Conservation (phyloP, 805 yeast species). For the Candida incommunis region DNA sequence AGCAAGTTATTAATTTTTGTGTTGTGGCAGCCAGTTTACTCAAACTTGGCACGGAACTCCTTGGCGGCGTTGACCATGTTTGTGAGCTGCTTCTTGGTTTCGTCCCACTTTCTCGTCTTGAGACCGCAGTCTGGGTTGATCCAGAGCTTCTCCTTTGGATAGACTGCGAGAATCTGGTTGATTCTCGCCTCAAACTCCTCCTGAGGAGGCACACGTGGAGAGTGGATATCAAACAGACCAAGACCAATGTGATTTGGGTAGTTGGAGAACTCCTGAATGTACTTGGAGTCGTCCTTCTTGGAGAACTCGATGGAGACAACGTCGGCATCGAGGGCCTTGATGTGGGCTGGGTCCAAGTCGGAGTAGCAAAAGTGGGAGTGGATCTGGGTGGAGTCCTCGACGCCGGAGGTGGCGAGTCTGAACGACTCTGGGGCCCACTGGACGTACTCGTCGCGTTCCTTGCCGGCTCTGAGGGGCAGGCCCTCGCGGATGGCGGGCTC, state of each 20-base stretch:
- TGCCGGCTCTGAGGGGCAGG: constrained; percentile 96
- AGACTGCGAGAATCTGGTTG: constrained; percentile 85
- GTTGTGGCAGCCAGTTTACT: constrained; percentile 14
- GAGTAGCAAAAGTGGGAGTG: constrained; percentile 99
- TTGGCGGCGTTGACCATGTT: constrained; percentile 99
- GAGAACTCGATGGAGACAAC: constrained; percentile 99
- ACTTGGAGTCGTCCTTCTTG: constrained; percentile 98
- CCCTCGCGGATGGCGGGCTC: constrained; percentile 99
- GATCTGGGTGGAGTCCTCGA: constrained; percentile 85
- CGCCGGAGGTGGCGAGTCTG: constrained; percentile 99
- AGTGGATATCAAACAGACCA: constrained; percentile 98
- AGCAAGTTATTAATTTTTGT: neutral
- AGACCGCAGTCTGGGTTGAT: constrained; percentile 99
- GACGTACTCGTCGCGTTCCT: constrained; percentile 91
- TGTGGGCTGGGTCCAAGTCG: constrained; percentile 97
- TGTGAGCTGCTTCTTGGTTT: constrained; percentile 86
- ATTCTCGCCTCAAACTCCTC: constrained; percentile 92
- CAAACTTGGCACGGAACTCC: constrained; percentile 61
- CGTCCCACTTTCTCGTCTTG: constrained; percentile 99
- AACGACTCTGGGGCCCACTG: constrained; percentile 99
- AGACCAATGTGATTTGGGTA: constrained; percentile 99
- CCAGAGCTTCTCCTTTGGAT: constrained; percentile 98
- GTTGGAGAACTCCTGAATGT: constrained; percentile 93
- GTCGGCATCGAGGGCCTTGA: constrained; percentile 98
- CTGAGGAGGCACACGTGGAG: constrained; percentile 98